phyloP scores from a whole-genome alignment of 805 yeast species.

The Saccharomycopsis amapae region DNA sequence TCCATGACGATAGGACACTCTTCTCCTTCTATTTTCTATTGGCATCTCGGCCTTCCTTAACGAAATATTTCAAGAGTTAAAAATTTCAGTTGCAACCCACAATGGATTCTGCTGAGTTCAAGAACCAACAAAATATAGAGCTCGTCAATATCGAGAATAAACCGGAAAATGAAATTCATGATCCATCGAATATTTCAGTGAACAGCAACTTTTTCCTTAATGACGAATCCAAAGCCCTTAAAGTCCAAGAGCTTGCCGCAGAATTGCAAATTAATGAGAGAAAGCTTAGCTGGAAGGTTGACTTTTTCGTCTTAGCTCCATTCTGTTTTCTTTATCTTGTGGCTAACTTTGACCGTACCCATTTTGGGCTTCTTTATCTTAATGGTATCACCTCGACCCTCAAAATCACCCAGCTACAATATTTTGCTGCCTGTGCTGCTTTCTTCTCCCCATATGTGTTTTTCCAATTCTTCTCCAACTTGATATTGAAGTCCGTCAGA shows the following conservation, averaged over 20 bases:
- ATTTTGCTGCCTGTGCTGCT: slow-evolving; percentile 55
- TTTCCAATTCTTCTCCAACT: slow-evolving; percentile 30
- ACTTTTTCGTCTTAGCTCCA: slow-evolving; percentile 59
- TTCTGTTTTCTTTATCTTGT: slow-evolving; percentile 61
- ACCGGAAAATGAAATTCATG: no score
- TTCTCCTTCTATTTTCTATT: no score
- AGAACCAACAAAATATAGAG: no score
- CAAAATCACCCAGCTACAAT: slow-evolving; percentile 49
- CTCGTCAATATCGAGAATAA: no score
- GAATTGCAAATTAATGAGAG: slow-evolving; percentile 43
- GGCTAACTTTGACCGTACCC: slow-evolving; percentile 68
- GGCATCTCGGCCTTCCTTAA: no score
- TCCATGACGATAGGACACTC: no score
- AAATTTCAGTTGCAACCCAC: no score
- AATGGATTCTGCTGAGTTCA: no score
- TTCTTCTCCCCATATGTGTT: slow-evolving; percentile 17
- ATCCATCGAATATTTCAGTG: no score
- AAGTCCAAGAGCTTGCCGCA: slow-evolving; percentile 31
- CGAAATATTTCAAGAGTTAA: no score
- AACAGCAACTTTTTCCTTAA: no score
- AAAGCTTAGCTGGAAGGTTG: slow-evolving; percentile 54
- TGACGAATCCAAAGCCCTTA: slow-evolving; percentile 12
- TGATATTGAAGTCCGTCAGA: slow-evolving; percentile 31
- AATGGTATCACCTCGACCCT: slow-evolving; percentile 54
- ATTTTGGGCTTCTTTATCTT: slow-evolving; percentile 64